These are phyloP conservation scores for Tetraselmis striata DNA, from an alignment of 139 green algal genomes.

Conservation along the genomic window DNA sequence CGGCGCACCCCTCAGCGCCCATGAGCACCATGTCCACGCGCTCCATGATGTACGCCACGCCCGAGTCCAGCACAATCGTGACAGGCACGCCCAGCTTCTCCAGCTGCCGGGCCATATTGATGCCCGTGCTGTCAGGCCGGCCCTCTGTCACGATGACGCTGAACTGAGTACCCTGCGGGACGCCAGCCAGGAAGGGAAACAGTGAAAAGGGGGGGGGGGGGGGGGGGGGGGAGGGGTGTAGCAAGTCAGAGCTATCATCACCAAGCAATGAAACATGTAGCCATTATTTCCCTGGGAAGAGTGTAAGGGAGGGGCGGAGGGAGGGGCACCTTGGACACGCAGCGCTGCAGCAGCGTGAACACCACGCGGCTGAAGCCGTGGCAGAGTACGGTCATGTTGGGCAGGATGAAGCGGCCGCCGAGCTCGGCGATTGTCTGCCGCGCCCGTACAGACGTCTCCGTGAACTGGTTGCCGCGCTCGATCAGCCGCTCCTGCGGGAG, in stretches of 20 bases:
- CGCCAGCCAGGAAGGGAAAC: background rate
- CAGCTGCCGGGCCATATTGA: conserved; percentile 54
- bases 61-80: conserved; percentile 77
- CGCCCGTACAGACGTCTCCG: conserved; percentile 74
- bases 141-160: conserved; percentile 88
- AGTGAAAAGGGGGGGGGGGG: background rate
- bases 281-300: no score
- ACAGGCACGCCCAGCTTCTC: conserved; percentile 64
- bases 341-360: conserved; percentile 66
- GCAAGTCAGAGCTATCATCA: no score
- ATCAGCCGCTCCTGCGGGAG: conserved; percentile 55
- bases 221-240: no score
- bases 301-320: no score
- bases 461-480: conserved; percentile 71
- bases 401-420: conserved; percentile 77
- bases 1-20: conserved; percentile 70
- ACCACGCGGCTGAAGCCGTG: conserved; percentile 90
- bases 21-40: conserved; percentile 81
- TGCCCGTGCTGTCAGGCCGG: conserved; percentile 70
- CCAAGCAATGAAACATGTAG: no score
- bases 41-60: conserved; percentile 74
- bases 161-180: conserved; percentile 72
- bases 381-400: conserved; percentile 63
- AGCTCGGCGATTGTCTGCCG: conserved; percentile 78
- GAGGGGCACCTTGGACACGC: conserved; percentile 43